Evolutionary conservation across 768 basidiomycete species (phyloP), one percentile per base, ranked within the genome.

Genomic region (Boletus rubropictus): DNA sequence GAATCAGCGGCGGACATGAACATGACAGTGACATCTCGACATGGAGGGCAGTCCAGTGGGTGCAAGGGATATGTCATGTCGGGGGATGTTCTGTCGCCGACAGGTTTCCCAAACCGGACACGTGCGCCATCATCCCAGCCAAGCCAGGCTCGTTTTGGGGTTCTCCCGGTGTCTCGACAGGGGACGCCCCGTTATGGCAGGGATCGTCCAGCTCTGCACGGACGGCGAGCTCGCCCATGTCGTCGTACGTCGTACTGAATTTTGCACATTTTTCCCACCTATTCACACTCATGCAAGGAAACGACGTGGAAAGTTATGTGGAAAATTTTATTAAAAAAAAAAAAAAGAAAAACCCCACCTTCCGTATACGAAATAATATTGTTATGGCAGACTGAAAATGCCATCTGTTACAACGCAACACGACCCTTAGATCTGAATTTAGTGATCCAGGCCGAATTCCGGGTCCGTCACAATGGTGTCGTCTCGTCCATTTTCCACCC

Each of bases 371-470:
- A 65, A 65, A 65, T 60, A 65, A 65, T 60, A 62, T 68, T 58
- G 51, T 68, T 66, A 66, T 66, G 65, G 66, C 65, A 66, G 63
- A 64, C 60, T 62, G 60, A 59, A 65, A 68, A 60, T 68, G 66
- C 66, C 64, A 65, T 65, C 63, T 64, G 66, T 67, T 68, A 68
- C 64, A 64, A 71, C 69, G 71, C 77, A 78, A 73, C 72, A 65
- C 73, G 80, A 81, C 80, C 80, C 80, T 81, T 79, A 81, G 79
- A 81, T 81, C 78, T 81, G 76, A 77, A 78, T 72, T 77, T 75
- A 71, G 73, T 74, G 75, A 77, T 76, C 79, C 72, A 66, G 63
- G 50, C 66, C 68, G 65, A 67, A 65, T 64, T 66, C 64, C 65
- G 64, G 65, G 68, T 58, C 65, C 68, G 66, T 66, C 54, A 66